Evolutionary conservation across 768 basidiomycete species (phyloP).

Genomic region (Tremella mesenterica): DNA sequence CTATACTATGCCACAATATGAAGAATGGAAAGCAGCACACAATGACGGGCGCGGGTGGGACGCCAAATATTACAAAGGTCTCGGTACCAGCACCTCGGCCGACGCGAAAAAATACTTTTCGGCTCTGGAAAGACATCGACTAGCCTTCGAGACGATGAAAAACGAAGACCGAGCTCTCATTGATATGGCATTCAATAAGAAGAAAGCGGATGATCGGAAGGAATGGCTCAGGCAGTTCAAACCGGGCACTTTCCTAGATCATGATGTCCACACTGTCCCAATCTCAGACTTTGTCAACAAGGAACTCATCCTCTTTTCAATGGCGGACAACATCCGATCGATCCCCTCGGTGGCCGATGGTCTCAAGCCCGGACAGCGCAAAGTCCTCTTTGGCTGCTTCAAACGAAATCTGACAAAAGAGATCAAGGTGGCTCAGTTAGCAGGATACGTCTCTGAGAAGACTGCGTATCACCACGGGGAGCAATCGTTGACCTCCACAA

Average conservation of each 20-base stretch:
- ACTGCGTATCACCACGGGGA: slow-evolving; percentile 97
- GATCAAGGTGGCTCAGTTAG: slow-evolving; percentile 89
- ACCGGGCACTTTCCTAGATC: slow-evolving; percentile 89
- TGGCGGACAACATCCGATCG: slow-evolving; percentile 97
- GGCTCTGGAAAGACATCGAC: slow-evolving; percentile 85
- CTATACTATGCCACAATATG: slow-evolving; percentile 95
- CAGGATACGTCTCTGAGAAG: slow-evolving; percentile 88
- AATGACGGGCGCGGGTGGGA: slow-evolving; percentile 72
- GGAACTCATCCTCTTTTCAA: slow-evolving; percentile 95
- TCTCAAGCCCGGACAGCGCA: slow-evolving; percentile 92
- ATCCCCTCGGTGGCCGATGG: slow-evolving; percentile 92
- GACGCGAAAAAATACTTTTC: slow-evolving; percentile 91
- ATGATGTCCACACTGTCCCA: slow-evolving; percentile 73
- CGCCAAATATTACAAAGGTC: slow-evolving; percentile 98
- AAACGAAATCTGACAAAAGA: slow-evolving; percentile 85
- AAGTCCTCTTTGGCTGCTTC: slow-evolving; percentile 93
- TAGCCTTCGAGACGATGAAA: slow-evolving; percentile 74
- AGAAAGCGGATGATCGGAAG: slow-evolving; percentile 95
- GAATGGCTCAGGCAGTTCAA: slow-evolving; percentile 94
- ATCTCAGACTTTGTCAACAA: slow-evolving; percentile 95
- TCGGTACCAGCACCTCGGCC: slow-evolving; percentile 81
- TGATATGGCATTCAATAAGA: slow-evolving; percentile 98
- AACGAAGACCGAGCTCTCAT: slow-evolving; percentile 79
- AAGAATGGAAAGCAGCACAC: slow-evolving; percentile 76
- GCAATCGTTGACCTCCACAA: slow-evolving; percentile 72